A percentile compares a stretch with the other conserved stretches of the same genome.
Evolutionary conservation across 768 basidiomycete genomes (phyloP).

Genomic region (Cubamyces sp.): DNA sequence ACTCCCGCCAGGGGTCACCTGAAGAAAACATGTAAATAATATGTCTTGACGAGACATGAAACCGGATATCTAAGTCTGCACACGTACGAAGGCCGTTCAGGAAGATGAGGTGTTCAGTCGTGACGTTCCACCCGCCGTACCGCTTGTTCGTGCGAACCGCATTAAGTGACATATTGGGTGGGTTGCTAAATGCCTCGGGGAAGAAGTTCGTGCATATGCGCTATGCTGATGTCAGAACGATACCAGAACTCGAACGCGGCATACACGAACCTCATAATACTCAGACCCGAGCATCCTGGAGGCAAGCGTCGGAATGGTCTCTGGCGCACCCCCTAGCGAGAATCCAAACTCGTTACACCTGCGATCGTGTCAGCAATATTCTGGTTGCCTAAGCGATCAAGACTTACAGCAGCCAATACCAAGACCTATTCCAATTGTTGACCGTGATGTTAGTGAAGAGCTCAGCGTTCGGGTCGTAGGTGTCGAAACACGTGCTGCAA

Average conservation of each 20-base stretch:
- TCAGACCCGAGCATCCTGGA: conserved; percentile 55
- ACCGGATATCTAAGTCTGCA: neutral
- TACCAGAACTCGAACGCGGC: too few species aligned
- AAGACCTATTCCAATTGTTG: conserved; percentile 62
- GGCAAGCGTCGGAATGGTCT: conserved; percentile 48
- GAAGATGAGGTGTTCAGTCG: conserved; percentile 63
- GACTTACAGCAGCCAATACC: conserved; percentile 68
- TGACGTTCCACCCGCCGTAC: conserved; percentile 68
- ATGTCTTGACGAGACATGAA: neutral
- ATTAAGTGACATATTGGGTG: conserved; percentile 41
- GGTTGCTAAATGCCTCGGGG: conserved; percentile 55
- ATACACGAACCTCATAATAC: conserved; percentile 49
- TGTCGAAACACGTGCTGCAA: conserved; percentile 43
- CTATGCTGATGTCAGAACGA: too few species aligned
- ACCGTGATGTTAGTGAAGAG: conserved; percentile 60
- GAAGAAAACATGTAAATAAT: neutral
- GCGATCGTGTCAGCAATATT: neutral
- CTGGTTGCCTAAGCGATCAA: too few species aligned
- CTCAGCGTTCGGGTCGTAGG: conserved; percentile 41
- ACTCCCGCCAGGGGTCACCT: conserved; percentile 78
- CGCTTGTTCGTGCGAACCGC: conserved; percentile 47
- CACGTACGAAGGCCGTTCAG: conserved; percentile 68
- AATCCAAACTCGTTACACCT: conserved; percentile 76
- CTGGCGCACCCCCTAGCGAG: conserved; percentile 44
- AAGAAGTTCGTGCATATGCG: conserved; percentile 75